phyloP scores from a whole-genome alignment of 2,329 filamentous ascomycete species.

The Colletotrichum abscissum region DNA sequence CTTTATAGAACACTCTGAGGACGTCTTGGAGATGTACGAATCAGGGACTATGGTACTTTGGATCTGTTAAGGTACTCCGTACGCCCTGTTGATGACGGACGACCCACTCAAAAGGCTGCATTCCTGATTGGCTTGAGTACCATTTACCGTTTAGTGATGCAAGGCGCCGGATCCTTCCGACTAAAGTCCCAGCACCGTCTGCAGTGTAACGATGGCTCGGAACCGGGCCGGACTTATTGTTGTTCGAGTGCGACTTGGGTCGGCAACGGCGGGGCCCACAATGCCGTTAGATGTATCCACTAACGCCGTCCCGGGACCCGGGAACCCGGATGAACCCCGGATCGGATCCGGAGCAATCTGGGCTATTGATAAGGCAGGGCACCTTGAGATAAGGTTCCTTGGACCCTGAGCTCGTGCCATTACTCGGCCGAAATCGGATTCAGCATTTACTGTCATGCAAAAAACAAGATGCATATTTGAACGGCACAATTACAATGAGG shows the following conservation, averaged over 20 bases:
- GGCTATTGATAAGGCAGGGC: no score
- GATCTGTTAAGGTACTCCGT: neutral
- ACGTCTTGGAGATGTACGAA: neutral
- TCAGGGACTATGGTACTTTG: no score
- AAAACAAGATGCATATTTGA: neutral
- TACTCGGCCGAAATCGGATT: neutral
- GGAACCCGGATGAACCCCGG: neutral
- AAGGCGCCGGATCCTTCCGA: neutral
- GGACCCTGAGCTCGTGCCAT: neutral
- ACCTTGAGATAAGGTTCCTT: no score
- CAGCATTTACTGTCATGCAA: neutral
- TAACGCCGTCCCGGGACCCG: neutral
- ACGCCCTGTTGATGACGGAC: neutral
- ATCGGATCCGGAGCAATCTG: neutral
- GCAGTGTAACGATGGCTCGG: neutral
- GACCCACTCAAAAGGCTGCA: neutral
- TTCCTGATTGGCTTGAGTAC: neutral
- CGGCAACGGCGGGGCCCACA: neutral
- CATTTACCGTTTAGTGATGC: neutral
- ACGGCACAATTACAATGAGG: neutral
- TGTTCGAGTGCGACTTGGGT: neutral
- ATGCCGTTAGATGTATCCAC: neutral
- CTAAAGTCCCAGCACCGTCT: neutral
- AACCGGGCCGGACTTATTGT: neutral
- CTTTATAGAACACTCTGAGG: neutral